Percentiles rank a stretch among this genome's conserved stretches.
Conservation (phyloP, 371 early-diverging fungal genomes). For the Saksenaea vasiformis region DNA sequence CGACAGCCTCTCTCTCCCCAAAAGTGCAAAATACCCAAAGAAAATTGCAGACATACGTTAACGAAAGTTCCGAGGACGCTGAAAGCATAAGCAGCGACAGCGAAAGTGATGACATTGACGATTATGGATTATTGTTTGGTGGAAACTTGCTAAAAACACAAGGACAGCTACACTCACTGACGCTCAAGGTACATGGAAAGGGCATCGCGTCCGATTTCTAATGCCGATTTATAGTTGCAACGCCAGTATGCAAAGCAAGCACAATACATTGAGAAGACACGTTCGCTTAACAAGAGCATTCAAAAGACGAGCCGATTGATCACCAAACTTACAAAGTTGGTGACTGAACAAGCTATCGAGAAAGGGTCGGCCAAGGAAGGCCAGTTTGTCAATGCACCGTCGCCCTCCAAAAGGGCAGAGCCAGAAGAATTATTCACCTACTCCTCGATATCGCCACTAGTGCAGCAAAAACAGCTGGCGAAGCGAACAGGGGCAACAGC, state of each 20-base stretch:
- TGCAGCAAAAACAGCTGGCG: neutral
- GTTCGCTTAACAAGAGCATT: conserved; percentile 9
- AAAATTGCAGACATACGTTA: neutral
- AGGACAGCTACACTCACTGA: conserved; percentile 14
- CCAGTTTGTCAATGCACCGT: too few relatives aligned
- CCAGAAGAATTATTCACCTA: neutral
- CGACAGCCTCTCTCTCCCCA: neutral
- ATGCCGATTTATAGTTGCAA: conserved; percentile 9
- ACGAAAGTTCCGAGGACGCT: neutral
- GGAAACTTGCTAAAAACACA: neutral
- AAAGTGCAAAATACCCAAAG: neutral
- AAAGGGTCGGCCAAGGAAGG: neutral
- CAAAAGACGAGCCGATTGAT: conserved; percentile 11
- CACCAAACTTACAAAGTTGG: neutral
- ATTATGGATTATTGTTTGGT: neutral
- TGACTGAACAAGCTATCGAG: neutral
- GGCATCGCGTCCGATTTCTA: neutral
- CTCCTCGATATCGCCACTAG: neutral
- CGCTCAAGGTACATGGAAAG: conserved; percentile 8
- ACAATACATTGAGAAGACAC: conserved; percentile 21
- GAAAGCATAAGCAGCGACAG: neutral
- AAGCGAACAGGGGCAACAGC: neutral
- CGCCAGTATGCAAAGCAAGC: conserved; percentile 17
- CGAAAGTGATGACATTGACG: conserved; percentile 3
- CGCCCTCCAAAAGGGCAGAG: neutral